A percentile compares a stretch with the other conserved stretches of the same genome.
These are phyloP conservation scores for Dactylellina cionopaga DNA, from an alignment of 2,329 filamentous ascomycete species.

Conservation along the genomic window DNA sequence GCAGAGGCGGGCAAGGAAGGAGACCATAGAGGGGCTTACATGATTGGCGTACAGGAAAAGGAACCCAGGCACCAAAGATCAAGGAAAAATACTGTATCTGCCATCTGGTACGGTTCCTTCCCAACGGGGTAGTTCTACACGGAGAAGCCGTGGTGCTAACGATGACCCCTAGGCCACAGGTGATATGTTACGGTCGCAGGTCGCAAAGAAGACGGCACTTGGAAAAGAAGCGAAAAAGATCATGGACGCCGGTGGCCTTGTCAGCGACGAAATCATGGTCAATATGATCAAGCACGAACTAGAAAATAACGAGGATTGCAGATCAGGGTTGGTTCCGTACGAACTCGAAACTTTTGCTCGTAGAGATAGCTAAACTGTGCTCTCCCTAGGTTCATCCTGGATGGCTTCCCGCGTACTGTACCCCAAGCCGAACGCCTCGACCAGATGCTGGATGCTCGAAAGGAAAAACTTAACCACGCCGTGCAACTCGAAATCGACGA, in stretches of 20 bases:
- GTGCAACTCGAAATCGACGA: slow-evolving; percentile 98
- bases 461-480: slow-evolving; percentile 90
- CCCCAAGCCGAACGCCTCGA: slow-evolving; percentile 94
- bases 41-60: slow-evolving; percentile 76
- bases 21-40: slow-evolving; percentile 50
- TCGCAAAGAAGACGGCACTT: slow-evolving; percentile 94
- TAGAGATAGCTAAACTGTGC: slow-evolving; percentile 25
- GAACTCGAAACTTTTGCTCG: slow-evolving; percentile 26
- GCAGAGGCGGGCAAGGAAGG: not conserved
- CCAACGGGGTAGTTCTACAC: not conserved
- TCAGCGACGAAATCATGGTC: slow-evolving; percentile 99
- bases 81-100: slow-evolving; percentile 98
- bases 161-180: slow-evolving; percentile 78
- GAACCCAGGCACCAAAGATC: slow-evolving; percentile 96
- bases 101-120: slow-evolving; percentile 78
- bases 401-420: slow-evolving; percentile 97
- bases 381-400: slow-evolving; percentile 81
- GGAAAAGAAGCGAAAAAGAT: slow-evolving; percentile 99
- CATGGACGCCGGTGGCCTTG: slow-evolving; percentile 97
- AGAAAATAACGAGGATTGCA: slow-evolving; percentile 92
- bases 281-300: slow-evolving; percentile 99
- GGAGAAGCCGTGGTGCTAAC: not conserved
- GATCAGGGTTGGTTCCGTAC: slow-evolving; percentile 78
- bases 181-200: slow-evolving; percentile 98
- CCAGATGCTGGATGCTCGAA: slow-evolving; percentile 80